Conservation (phyloP, 2,329 filamentous ascomycete species). For the Xylogone sp. region DNA sequence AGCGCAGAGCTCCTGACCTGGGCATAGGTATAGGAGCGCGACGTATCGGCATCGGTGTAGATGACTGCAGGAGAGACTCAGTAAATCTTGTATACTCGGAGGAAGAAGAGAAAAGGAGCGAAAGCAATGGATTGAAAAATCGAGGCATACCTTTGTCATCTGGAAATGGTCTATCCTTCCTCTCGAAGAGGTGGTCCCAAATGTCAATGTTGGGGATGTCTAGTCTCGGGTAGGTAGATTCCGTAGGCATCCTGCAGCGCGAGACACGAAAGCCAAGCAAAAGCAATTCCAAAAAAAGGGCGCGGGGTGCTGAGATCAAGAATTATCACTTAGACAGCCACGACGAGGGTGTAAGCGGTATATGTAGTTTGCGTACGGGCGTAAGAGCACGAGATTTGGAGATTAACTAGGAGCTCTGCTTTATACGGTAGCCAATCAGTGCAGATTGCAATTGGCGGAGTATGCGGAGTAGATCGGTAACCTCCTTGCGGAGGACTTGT, state of each 20-base stretch:
- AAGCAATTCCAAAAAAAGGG: too few relatives aligned
- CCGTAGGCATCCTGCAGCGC: slow-evolving; percentile 23
- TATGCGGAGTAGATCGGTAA: background rate
- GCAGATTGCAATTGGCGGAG: background rate
- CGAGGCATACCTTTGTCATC: slow-evolving; percentile 64
- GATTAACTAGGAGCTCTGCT: too few relatives aligned
- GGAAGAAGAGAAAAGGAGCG: too few relatives aligned
- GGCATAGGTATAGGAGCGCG: slow-evolving; percentile 64
- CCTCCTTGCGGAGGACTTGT: too few relatives aligned
- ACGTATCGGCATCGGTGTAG: slow-evolving; percentile 71
- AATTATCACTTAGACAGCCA: too few relatives aligned
- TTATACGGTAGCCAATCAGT: background rate
- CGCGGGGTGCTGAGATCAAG: too few relatives aligned
- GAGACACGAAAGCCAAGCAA: too few relatives aligned
- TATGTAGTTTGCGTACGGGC: too few relatives aligned
- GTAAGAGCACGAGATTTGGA: background rate
- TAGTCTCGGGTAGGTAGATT: slow-evolving; percentile 33
- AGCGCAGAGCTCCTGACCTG: slow-evolving; percentile 62
- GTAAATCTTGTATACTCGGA: background rate
- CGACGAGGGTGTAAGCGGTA: too few relatives aligned
- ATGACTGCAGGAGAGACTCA: slow-evolving; percentile 53
- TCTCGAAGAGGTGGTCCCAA: slow-evolving; percentile 75
- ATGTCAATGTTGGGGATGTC: slow-evolving; percentile 72
- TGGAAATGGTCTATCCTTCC: slow-evolving; percentile 58
- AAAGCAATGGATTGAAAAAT: too few relatives aligned